A percentile compares a stretch with the other conserved stretches of the same genome.
Conservation (phyloP, 73 alveolate species). For the Halteria grandinella region DNA sequence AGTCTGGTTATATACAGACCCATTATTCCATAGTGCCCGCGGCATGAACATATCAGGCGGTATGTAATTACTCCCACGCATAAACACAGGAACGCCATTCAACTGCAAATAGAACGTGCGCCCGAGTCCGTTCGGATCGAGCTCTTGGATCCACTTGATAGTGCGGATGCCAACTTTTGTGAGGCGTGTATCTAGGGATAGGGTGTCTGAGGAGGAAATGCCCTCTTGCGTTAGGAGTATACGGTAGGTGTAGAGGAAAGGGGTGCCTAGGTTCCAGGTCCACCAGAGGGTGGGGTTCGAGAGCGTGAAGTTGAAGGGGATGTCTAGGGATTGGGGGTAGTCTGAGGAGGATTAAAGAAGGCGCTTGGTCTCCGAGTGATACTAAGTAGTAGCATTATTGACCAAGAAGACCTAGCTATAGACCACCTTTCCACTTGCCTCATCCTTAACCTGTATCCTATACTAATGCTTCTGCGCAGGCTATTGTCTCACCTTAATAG, state of each 20-base stretch:
- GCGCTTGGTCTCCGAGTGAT: no score
- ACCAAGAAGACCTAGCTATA: background rate
- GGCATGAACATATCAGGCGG: constrained; percentile 93
- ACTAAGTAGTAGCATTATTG: background rate
- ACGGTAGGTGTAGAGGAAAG: background rate
- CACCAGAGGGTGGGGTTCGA: constrained; percentile 38
- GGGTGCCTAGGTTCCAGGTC: constrained; percentile 22
- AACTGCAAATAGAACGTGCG: constrained; percentile 70
- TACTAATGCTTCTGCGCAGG: background rate
- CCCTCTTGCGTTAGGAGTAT: no score
- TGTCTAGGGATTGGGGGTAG: background rate
- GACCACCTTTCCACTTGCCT: background rate
- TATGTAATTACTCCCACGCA: constrained; percentile 89
- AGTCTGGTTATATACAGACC: constrained; percentile 75
- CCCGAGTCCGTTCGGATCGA: constrained; percentile 74
- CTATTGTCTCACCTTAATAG: background rate
- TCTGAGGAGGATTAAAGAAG: constrained; percentile 12
- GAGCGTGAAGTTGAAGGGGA: background rate
- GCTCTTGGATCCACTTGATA: constrained; percentile 55
- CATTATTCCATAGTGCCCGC: constrained; percentile 76
- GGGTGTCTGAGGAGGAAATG: background rate
- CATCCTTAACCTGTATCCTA: background rate
- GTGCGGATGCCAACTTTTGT: constrained; percentile 62
- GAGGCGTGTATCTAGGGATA: constrained; percentile 1
- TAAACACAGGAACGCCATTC: constrained; percentile 80